Evolutionary conservation across 2,329 filamentous ascomycete species (phyloP).

Genomic region (Sclerotinia nivalis): DNA sequence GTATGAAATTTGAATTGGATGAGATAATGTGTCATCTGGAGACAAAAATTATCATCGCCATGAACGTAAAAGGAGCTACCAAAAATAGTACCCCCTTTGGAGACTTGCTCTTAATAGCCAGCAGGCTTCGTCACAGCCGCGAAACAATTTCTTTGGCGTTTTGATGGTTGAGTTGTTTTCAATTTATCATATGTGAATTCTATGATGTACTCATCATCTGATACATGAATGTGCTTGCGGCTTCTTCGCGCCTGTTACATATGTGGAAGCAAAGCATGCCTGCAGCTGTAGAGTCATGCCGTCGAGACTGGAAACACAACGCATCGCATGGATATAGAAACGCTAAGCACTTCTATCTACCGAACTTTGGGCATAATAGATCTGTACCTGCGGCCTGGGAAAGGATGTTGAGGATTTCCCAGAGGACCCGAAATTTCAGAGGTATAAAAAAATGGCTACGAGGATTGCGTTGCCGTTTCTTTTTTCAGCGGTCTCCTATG

Average conservation of each 20-base stretch:
- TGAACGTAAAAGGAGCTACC: background rate
- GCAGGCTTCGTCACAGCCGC: slow-evolving; percentile 3
- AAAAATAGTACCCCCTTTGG: background rate
- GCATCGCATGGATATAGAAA: background rate
- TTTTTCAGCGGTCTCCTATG: slow-evolving; percentile 6
- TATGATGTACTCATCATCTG: background rate
- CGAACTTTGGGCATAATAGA: background rate
- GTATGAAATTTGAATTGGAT: background rate
- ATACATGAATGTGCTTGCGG: background rate
- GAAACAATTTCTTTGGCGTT: slow-evolving; percentile 1
- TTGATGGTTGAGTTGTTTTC: background rate
- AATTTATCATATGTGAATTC: background rate
- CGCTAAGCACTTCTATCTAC: background rate
- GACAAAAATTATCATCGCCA: background rate
- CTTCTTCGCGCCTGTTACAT: background rate
- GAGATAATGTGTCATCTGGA: background rate
- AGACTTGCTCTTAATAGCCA: background rate
- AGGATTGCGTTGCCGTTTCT: slow-evolving; percentile 6
- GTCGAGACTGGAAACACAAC: background rate
- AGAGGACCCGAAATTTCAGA: background rate
- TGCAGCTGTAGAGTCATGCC: slow-evolving; percentile 9
- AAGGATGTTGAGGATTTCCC: slow-evolving; percentile 6
- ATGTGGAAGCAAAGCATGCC: slow-evolving; percentile 9
- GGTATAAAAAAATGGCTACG: background rate
- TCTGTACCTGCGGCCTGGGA: slow-evolving; percentile 4